Evolutionary conservation across 1,139 yeast species (phyloP).

Genomic region (Protomyces inundatus): DNA sequence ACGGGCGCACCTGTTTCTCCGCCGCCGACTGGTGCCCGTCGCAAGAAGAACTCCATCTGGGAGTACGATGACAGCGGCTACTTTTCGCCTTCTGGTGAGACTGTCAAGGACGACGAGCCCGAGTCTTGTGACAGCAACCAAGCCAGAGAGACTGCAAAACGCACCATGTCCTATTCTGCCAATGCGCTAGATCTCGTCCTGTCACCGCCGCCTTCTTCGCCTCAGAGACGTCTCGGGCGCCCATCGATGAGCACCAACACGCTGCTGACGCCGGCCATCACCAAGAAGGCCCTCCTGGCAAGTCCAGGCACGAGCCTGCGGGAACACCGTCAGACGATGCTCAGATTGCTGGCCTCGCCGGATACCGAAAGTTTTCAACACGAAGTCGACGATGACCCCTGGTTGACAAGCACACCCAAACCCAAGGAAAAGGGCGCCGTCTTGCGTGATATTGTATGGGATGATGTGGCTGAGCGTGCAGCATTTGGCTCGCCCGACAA

Average conservation of each 20-base stretch:
- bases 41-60: slow-evolving; percentile 13
- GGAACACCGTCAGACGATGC: slow-evolving; percentile 36
- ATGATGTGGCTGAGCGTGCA: slow-evolving; percentile 47
- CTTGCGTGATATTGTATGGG: slow-evolving; percentile 47
- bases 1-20: slow-evolving; percentile 13
- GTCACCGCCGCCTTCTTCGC: slow-evolving; percentile 26
- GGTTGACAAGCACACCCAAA: slow-evolving; percentile 9
- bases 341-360: slow-evolving; percentile 42
- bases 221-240: slow-evolving; percentile 4
- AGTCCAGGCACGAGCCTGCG: slow-evolving; percentile 36
- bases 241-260: not conserved
- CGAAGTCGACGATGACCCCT: slow-evolving; percentile 17
- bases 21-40: slow-evolving; percentile 18
- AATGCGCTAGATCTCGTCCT: slow-evolving; percentile 24
- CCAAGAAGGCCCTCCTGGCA: slow-evolving; percentile 1
- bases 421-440: slow-evolving; percentile 32
- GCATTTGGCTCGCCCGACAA: slow-evolving; percentile 43
- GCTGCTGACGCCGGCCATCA: slow-evolving; percentile 8
- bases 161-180: slow-evolving; percentile 18
- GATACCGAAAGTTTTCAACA: slow-evolving; percentile 23
- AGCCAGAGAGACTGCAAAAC: not conserved
- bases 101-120: not conserved
- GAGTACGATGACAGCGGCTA: slow-evolving; percentile 15
- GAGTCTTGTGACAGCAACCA: slow-evolving; percentile 1
- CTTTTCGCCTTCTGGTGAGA: slow-evolving; percentile 7